Evolutionary conservation across 106 monocot species (phyloP).

Genomic region (Vanilla planifolia): DNA sequence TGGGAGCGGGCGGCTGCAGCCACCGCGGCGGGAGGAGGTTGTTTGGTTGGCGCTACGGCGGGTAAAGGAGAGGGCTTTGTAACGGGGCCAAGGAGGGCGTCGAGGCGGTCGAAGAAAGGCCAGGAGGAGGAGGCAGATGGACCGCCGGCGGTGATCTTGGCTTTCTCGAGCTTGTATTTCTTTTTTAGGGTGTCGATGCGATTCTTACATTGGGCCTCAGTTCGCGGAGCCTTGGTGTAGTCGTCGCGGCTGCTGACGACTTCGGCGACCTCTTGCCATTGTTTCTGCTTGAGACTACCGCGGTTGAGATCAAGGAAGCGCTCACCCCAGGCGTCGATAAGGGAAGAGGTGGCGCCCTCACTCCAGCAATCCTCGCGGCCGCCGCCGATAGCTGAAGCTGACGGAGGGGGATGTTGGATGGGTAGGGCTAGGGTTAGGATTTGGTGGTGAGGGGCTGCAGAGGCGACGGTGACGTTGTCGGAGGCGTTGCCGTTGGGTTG

Average conservation of each 20-base stretch:
- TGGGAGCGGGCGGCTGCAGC: conserved; percentile 6
- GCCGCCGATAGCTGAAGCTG: conserved; percentile 3
- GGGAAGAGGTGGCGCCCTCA: conserved; percentile 53
- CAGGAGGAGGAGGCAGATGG: conserved; percentile 34
- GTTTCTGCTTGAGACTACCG: conserved; percentile 72
- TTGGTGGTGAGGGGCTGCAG: conserved; percentile 16
- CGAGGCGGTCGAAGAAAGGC: conserved; percentile 75
- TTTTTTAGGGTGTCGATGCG: conserved; percentile 95
- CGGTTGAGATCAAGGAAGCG: conserved; percentile 63
- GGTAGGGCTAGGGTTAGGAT: conserved; percentile 42
- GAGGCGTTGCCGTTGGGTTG: background rate
- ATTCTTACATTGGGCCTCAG: conserved; percentile 88
- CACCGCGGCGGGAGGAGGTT: conserved; percentile 3
- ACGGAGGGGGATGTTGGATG: conserved; percentile 16
- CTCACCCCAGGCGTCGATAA: conserved; percentile 85
- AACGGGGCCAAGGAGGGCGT: conserved; percentile 45
- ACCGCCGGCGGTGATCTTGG: conserved; percentile 25
- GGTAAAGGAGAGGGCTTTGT: conserved; percentile 6
- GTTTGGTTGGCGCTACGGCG: conserved; percentile 19
- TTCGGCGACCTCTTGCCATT: conserved; percentile 93
- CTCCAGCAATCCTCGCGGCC: conserved; percentile 59
- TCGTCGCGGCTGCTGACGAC: conserved; percentile 59
- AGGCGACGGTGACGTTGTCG: conserved; percentile 8
- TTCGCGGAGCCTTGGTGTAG: conserved; percentile 52
- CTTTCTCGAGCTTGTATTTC: conserved; percentile 81